Base-by-base conservation (phyloP, 306 rosid genomes). In the Vicia villosa region DNA sequence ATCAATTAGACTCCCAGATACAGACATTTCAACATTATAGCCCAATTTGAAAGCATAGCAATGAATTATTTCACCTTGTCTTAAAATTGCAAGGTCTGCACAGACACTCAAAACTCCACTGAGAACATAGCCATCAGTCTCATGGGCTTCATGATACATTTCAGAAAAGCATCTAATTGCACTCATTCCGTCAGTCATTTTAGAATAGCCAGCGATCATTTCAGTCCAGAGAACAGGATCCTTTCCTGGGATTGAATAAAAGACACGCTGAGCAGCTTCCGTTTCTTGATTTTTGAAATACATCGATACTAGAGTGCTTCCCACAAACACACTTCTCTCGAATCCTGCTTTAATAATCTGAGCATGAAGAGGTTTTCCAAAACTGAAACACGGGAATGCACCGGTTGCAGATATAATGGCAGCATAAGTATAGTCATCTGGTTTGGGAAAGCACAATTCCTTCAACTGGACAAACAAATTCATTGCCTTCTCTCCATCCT, bases 181-280 rank as follows among this genome's bases (percentile, higher is more conserved):
- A 19, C 56, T 80, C 40, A 68, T 78, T 57, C 82, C 90, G 57
- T 83, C 83, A 7, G 73, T 72, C 84, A 72, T 64, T 85, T 84
- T 85, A 19, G 91, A 80, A 84, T 79, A 77, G 58, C 92, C 86
- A 6, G 77, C 58, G 82, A 94, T 88, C 89, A 88, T 85, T 84
- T 87, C 96, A 59, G 97, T 88, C 96, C 95, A 90, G 50, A 94
- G 88, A 84, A 88, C 77, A 64, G 76, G 83, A 68, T 90, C 98
- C 82, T 90, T 90, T 72, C 61, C 76, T 1, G 74, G 26, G 63
- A 88, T 74, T 34, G 83, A 81, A 74, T 54, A 8, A 74, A 87
- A 94, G n/a, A 80, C 81, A 51, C 68, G 55, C 57, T 56, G 72
- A 32, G 94, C 97, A 2, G 83, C 82, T 78, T 85, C 84, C 6